Percentiles rank a stretch among this genome's conserved stretches.
Evolutionary conservation across 2,329 filamentous ascomycete genomes (phyloP).

Genomic region (Boeremia exigua): DNA sequence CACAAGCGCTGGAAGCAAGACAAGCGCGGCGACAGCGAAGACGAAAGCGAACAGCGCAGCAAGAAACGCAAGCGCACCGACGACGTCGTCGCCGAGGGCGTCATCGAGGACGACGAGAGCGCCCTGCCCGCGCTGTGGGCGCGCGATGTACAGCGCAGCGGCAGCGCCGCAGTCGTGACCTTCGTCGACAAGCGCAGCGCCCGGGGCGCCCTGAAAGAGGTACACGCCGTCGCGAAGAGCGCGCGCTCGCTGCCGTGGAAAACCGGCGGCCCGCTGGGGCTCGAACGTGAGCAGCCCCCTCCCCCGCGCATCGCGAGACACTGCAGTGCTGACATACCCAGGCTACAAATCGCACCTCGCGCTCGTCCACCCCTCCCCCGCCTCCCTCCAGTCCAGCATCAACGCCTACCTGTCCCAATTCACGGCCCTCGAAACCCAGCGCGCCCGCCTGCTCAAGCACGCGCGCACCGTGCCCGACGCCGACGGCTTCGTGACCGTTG

Average conservation of each 20-base stretch:
- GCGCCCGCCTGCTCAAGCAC: slow-evolving; percentile 66
- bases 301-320: too few species aligned
- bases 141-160: slow-evolving; percentile 71
- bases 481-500: slow-evolving; percentile 94
- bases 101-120: slow-evolving; percentile 63
- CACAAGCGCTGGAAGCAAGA: slow-evolving; percentile 53
- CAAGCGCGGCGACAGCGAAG: slow-evolving; percentile 39
- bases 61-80: slow-evolving; percentile 64
- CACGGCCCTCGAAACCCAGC: slow-evolving; percentile 68
- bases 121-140: slow-evolving; percentile 76
- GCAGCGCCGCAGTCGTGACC: slow-evolving; percentile 78
- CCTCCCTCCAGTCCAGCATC: slow-evolving; percentile 72
- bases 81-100: slow-evolving; percentile 46
- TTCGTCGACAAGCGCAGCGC: slow-evolving; percentile 85
- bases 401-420: slow-evolving; percentile 90
- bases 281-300: slow-evolving; percentile 56
- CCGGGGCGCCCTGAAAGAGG: slow-evolving; percentile 77
- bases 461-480: slow-evolving; percentile 84
- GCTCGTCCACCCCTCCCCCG: slow-evolving; percentile 72
- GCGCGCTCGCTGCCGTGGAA: slow-evolving; percentile 73
- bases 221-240: slow-evolving; percentile 63
- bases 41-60: slow-evolving; percentile 46
- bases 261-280: slow-evolving; percentile 52
- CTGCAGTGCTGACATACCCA: slow-evolving; percentile 47
- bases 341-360: slow-evolving; percentile 69